phyloP scores from a whole-genome alignment of 1,284 basidiomycete species.

The Wallemia hederae region DNA sequence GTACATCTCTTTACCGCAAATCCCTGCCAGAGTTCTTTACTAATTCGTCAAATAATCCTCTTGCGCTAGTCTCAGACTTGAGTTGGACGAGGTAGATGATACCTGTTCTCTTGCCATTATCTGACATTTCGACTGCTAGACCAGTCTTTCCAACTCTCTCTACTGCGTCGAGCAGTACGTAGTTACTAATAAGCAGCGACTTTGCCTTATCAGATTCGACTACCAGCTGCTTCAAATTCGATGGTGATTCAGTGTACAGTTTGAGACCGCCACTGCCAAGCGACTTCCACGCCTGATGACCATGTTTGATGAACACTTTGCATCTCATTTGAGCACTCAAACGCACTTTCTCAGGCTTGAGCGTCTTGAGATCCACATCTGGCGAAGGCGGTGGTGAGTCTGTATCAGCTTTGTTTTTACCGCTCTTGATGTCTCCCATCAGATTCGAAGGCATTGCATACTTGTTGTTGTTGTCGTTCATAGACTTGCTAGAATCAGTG shows the following conservation, averaged over 20 bases:
- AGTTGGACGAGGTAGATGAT: constrained; percentile 93
- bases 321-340: constrained; percentile 89
- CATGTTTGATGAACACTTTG: constrained; percentile 86
- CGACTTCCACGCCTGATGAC: constrained; percentile 89
- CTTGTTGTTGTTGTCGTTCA: not conserved
- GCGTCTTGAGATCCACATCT: constrained; percentile 23
- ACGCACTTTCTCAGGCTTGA: constrained; percentile 30
- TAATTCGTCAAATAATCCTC: constrained; percentile 42
- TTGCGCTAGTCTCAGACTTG: constrained; percentile 58
- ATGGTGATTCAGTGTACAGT: constrained; percentile 40
- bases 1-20: not conserved
- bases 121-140: constrained; percentile 80
- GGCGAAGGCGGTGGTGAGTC: constrained; percentile 38
- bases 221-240: constrained; percentile 79
- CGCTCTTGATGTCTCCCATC: not conserved
- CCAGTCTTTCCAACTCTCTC: constrained; percentile 94
- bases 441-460: not conserved
- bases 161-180: constrained; percentile 79
- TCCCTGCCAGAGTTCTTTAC: not conserved
- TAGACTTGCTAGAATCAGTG: not conserved
- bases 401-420: no score
- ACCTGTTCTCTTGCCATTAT: constrained; percentile 66
- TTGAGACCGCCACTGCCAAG: constrained; percentile 65
- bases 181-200: constrained; percentile 64
- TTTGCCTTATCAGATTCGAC: constrained; percentile 55